Base-by-base conservation (phyloP, 2,329 filamentous ascomycete species). In the Acrocalymma vagum region DNA sequence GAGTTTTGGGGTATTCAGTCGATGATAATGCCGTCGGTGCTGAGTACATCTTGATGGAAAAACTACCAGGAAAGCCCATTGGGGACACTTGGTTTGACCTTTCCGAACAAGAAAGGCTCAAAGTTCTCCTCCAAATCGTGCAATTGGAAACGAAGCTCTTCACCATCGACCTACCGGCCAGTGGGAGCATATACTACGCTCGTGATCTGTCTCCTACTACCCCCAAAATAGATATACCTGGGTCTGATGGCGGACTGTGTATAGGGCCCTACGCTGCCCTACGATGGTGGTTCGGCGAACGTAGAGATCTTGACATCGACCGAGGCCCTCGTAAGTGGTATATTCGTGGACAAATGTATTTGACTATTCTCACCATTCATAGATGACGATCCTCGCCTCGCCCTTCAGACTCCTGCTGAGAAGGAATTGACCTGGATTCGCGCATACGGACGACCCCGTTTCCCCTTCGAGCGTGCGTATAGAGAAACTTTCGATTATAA, bases 41-140 rank as follows among this genome's bases (percentile, higher is more conserved):
- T 9, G 60, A 66, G 29, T 68, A 67, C 29, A 64, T 67, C 1
- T 21, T 67, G 9, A 62, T 65, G 60, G 64, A 67, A 42, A 63
- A 55, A 32, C 6, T 57, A n/a, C 31, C 45, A 0, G 62, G 59
- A 22, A 38, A 18, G 14, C 35, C 41, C 3, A 42, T 65, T 29
- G 55, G 53, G 11, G 46, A 57, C 45, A 24, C 36, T 22, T 61
- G 55, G 58, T 52, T 49, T 29, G 39, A 43, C 5, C 35, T 62
- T 13, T 46, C 58, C 11, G 47, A 58, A 26, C 18, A 58, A 13
- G 20, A 58, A 42, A 45, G 56, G 24, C 41, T 53, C 6, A 36
- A 53, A 31, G 41, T 62, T 16, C 17, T 61, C 2, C 28, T 39
- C 11, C 11, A 55, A 3, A 35, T 61, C n/a, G 50, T 60, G 9